A percentile compares a stretch with the other conserved stretches of the same genome.
phyloP scores from a whole-genome alignment of 805 yeast species.

The Cyberlindnera euphorbiiphila region DNA sequence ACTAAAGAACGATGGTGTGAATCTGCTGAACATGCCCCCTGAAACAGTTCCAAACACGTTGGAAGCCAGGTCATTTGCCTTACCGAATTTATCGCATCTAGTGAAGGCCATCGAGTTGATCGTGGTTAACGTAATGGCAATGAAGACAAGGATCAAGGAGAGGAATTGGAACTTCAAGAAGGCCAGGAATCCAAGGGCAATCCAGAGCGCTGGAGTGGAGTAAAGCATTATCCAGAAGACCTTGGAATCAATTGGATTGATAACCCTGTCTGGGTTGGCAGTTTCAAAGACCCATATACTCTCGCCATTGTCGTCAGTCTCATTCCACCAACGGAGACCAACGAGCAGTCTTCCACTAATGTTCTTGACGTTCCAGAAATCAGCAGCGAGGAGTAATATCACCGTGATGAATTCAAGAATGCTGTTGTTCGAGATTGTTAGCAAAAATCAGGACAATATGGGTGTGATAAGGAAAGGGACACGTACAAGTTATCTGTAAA shows the following conservation, averaged over 20 bases:
- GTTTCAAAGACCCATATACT: conserved; percentile 80
- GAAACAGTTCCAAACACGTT: conserved; percentile 53
- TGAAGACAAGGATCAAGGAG: conserved; percentile 55
- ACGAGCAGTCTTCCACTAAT: conserved; percentile 86
- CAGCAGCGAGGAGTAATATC: conserved; percentile 75
- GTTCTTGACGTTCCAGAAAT: conserved; percentile 92
- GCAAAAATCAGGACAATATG: no score
- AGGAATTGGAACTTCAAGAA: conserved; percentile 72
- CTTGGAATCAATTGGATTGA: conserved; percentile 89
- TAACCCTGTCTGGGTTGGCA: conserved; percentile 64
- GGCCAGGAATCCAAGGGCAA: conserved; percentile 69
- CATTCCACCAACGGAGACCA: conserved; percentile 98
- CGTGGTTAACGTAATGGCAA: conserved; percentile 67
- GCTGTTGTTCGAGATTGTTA: conserved; percentile 21
- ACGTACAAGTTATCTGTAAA: conserved; percentile 55
- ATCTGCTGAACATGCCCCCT: conserved; percentile 40
- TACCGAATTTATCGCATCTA: conserved; percentile 87
- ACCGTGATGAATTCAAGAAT: conserved; percentile 77
- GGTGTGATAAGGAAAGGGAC: background rate
- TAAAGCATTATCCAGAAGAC: conserved; percentile 83
- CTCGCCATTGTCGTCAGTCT: conserved; percentile 50
- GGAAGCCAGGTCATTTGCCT: conserved; percentile 65
- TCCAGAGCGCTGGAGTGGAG: conserved; percentile 73
- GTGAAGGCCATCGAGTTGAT: conserved; percentile 90
- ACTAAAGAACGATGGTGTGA: conserved; percentile 34